Conservation (phyloP, 306 rosid genomes). For the Carpinus viminea region DNA sequence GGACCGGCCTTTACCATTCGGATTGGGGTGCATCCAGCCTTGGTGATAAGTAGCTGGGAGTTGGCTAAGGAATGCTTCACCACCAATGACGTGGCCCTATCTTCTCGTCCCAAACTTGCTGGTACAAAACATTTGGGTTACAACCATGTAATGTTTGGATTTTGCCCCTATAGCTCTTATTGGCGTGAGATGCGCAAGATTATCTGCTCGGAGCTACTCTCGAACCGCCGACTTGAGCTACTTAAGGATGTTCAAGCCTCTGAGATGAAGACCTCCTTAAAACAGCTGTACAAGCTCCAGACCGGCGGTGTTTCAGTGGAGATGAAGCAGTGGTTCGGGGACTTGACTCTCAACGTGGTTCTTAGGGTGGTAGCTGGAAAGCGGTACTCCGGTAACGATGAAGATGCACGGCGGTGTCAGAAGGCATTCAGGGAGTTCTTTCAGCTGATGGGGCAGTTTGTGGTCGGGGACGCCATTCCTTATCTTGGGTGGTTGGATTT, state of each 20-base stretch:
- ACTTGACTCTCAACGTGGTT: constrained; percentile 37
- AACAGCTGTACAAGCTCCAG: constrained; percentile 34
- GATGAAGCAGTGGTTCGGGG: constrained; percentile 46
- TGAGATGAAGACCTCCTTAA: constrained; percentile 29
- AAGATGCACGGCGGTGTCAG: constrained; percentile 12
- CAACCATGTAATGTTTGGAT: constrained; percentile 43
- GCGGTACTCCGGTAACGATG: constrained; percentile 20
- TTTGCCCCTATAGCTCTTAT: constrained; percentile 33
- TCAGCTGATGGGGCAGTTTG: constrained; percentile 23
- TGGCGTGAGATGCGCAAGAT: constrained; percentile 49
- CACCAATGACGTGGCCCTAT: constrained; percentile 29
- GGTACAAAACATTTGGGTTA: constrained; percentile 27
- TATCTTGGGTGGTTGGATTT: constrained; percentile 43
- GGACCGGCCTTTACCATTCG: constrained; percentile 38
- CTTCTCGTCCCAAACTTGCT: constrained; percentile 30
- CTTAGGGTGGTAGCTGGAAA: constrained; percentile 37
- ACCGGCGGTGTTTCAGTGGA: constrained; percentile 23
- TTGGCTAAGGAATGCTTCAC: constrained; percentile 50
- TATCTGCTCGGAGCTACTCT: constrained; percentile 34
- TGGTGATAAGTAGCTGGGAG: constrained; percentile 40
- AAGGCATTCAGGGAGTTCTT: constrained; percentile 26
- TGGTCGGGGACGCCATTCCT: constrained; percentile 45
- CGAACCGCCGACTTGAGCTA: constrained; percentile 38
- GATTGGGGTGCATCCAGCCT: constrained; percentile 28
- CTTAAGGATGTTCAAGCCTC: constrained; percentile 28